These are phyloP conservation scores for Ustulina deusta DNA, from an alignment of 2,329 filamentous ascomycete genomes.

Conservation along the genomic window DNA sequence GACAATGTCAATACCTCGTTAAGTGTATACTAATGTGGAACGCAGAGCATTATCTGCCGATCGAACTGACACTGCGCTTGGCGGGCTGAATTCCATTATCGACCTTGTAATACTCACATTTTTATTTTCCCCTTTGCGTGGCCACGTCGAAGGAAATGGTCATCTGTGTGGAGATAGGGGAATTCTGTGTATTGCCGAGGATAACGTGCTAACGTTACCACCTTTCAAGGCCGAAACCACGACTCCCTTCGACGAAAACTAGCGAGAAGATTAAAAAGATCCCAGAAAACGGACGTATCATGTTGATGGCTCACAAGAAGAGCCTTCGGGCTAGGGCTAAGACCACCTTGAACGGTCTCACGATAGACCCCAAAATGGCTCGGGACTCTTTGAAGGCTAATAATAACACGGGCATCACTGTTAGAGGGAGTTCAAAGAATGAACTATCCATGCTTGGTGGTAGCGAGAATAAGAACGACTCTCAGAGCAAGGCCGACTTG, in stretches of 20 bases:
- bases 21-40: constrained; percentile 5
- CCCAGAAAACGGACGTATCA: constrained; percentile 4
- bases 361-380: constrained; percentile 26
- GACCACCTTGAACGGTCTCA: constrained; percentile 26
- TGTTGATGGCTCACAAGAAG: constrained; percentile 19
- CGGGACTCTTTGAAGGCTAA: constrained; percentile 8
- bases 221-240: constrained; percentile 5
- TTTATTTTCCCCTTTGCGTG: background rate
- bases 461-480: constrained; percentile 20
- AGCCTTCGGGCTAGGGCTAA: constrained; percentile 29
- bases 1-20: background rate
- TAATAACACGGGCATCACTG: background rate
- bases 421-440: background rate
- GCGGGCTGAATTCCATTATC: constrained; percentile 9
- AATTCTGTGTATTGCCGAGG: background rate
- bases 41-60: constrained; percentile 15
- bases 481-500: constrained; percentile 8
- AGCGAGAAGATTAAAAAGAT: background rate
- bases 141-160: background rate
- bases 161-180: background rate
- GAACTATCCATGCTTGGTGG: background rate
- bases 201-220: constrained; percentile 5
- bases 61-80: background rate
- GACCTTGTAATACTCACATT: constrained; percentile 27
- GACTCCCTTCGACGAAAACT: background rate